Percentiles rank a stretch among this genome's conserved stretches.
phyloP scores from a whole-genome alignment of 805 yeast species.

The Barnettozyma botsteinii region DNA sequence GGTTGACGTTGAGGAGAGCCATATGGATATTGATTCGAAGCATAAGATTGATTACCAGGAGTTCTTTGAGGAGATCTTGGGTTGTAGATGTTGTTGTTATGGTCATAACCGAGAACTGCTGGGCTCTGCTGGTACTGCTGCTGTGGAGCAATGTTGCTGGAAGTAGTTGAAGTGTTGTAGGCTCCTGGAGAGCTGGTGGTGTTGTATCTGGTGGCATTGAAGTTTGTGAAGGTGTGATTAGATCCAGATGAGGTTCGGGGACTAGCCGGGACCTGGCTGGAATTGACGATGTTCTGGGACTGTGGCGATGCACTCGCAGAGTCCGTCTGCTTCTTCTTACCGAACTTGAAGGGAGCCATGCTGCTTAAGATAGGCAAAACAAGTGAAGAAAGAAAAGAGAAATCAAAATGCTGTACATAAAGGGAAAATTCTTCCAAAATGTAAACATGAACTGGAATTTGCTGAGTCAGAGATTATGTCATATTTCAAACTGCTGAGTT shows the following conservation, averaged over 20 bases:
- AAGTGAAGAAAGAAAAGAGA: too few species aligned
- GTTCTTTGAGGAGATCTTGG: conserved; percentile 20
- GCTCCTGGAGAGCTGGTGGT: conserved; percentile 9
- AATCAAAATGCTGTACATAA: too few species aligned
- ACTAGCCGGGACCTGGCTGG: conserved; percentile 12
- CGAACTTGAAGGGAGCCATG: conserved; percentile 58
- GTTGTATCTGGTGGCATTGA: conserved; percentile 6
- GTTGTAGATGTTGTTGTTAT: conserved; percentile 21
- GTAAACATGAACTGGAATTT: too few species aligned
- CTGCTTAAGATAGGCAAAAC: background rate
- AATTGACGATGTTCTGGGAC: conserved; percentile 11
- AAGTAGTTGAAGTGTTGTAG: conserved; percentile 5
- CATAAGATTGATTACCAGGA: background rate
- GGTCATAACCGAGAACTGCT: conserved; percentile 16
- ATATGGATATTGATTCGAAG: background rate
- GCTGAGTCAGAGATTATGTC: too few species aligned
- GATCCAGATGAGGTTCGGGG: conserved; percentile 25
- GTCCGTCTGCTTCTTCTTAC: conserved; percentile 36
- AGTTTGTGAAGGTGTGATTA: conserved; percentile 9
- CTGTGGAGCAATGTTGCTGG: background rate
- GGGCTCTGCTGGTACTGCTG: conserved; percentile 13
- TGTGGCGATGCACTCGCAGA: conserved; percentile 14
- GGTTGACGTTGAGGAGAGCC: conserved; percentile 9
- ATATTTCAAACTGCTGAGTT: too few species aligned
- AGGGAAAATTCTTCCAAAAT: too few species aligned